Base-by-base conservation (phyloP, 108 stramenopile genomes). In the Cyclostephanos invisitatus region DNA sequence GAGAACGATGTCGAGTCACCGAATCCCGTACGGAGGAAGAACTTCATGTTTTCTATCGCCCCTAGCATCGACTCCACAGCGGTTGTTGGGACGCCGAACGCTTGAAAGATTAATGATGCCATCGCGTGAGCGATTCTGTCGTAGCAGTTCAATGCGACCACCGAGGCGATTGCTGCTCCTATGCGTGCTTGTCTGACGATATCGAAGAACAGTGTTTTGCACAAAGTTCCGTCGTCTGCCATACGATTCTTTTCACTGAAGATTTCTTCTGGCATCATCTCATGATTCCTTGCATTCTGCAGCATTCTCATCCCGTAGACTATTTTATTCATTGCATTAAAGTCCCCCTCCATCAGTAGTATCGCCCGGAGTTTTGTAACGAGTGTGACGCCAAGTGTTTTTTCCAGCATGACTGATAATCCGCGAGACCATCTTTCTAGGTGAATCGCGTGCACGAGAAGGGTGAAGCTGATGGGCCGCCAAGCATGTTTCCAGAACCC, bases 41-140 rank as follows among this genome's bases (percentile, higher is more conserved):
- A n/a, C n/a, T n/a, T n/a, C n/a, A n/a, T n/a, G n/a, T n/a, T n/a
- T n/a, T n/a, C 51, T 7, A 53, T 53, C 5, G 51, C 49, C 49
- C 25, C 55, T 8, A 56, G 55, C 55, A 56, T 56, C 3, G 55
- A 2, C 5, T 56, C 22, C 22, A 8, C 55, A 7, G 55, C 55
- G 2, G 20, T 21, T 1, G 5, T 2, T 21, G 20, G 20, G 2
- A 56, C 55, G 2, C 62, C 61, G 36, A 62, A 72, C 5, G 71
- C 71, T 38, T 72, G 71, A 40, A 63, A 62, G 8, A 62, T 25
- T n/a, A 62, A 50, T 53, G 61, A 50, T 49, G 7, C n/a, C n/a
- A n/a, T n/a, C n/a, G n/a, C n/a, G n/a, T n/a, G n/a, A n/a, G n/a
- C n/a, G n/a, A n/a, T n/a, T n/a, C n/a, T n/a, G n/a, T n/a, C n/a